Conservation (phyloP, 441 rosid species). For the Pelargonium australe region DNA sequence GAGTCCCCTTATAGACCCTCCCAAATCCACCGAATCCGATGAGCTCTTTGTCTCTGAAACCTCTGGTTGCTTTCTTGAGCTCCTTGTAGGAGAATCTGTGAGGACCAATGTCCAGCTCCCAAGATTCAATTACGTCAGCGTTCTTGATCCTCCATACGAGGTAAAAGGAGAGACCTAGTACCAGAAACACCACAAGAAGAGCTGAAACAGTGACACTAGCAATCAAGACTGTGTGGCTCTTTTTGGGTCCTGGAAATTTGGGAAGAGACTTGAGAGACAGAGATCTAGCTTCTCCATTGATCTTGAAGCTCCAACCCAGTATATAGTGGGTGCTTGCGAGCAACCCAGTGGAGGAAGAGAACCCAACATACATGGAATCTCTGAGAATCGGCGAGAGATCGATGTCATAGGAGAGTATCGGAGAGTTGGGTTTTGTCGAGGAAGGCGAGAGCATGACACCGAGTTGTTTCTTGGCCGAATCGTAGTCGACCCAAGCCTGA, state of each 20-base stretch:
- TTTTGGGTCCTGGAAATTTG: slow-evolving; percentile 32
- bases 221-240: slow-evolving; percentile 21
- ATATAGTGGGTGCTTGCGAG: slow-evolving; percentile 60
- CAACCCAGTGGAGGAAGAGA: slow-evolving; percentile 80
- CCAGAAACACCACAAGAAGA: slow-evolving; percentile 16
- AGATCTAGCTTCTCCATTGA: slow-evolving; percentile 35
- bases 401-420: slow-evolving; percentile 39
- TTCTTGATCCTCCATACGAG: slow-evolving; percentile 37
- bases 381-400: slow-evolving; percentile 51
- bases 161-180: too few species aligned
- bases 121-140: slow-evolving; percentile 55
- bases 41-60: slow-evolving; percentile 48
- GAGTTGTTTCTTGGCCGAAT: slow-evolving; percentile 30
- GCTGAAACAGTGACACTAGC: slow-evolving; percentile 30
- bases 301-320: slow-evolving; percentile 66
- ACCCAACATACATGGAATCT: slow-evolving; percentile 62
- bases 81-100: slow-evolving; percentile 56
- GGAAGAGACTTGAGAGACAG: slow-evolving; percentile 61
- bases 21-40: slow-evolving; percentile 82
- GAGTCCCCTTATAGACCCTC: slow-evolving; percentile 56
- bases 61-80: slow-evolving; percentile 60
- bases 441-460: slow-evolving; percentile 57
- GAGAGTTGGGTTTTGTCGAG: slow-evolving; percentile 39
- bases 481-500: slow-evolving; percentile 70
- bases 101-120: slow-evolving; percentile 74